Base-by-base conservation (phyloP, 1,139 yeast species). In the Pichia cactophila region DNA sequence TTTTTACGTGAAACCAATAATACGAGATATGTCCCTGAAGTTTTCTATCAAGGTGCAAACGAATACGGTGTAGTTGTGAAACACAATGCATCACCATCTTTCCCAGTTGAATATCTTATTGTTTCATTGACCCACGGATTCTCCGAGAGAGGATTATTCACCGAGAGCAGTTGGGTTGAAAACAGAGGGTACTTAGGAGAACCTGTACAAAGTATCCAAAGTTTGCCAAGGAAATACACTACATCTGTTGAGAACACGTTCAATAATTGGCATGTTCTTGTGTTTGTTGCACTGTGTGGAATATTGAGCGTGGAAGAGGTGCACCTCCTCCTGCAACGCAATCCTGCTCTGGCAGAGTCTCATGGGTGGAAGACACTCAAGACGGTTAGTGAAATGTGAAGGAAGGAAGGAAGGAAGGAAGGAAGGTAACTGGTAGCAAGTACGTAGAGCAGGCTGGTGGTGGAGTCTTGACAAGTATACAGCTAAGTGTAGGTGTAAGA, bases 101-200 rank as follows among this genome's bases (percentile, higher is more conserved):
- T 94, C 66, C 99, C 99, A 0, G 94, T 88, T 16, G 98, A 94
- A 57, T 94, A 87, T 64, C 69, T 94, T 54, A 69, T 94, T 48
- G 95, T 92, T 0, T 84, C 97, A 3, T 69, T 92, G 54, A 85
- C 95, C 16, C 97, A 92, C 65, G 96, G 98, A 1, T 92, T 92
- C 75, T 96, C 96, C 0, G 82, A 86, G 7, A 56, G 72, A 48
- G 59, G 64, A 1, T 54, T 62, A 26, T 79, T 82, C 60, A 61
- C 64, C 26, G 67, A 68, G 2, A 60, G 63, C 4, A 67, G 66
- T 4, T 90, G 86, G 67, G 78, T 89, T 63, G 95, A 86, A 59
- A 85, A 88, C 62, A 72, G 97, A 51, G 87, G 79, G 51, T 80
- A 80, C 47, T 64, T 87, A 61, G 95, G 95, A 2, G 50, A 51